These are phyloP conservation scores for Teunomyces panamensis DNA, from an alignment of 805 yeast genomes.

Conservation along the genomic window DNA sequence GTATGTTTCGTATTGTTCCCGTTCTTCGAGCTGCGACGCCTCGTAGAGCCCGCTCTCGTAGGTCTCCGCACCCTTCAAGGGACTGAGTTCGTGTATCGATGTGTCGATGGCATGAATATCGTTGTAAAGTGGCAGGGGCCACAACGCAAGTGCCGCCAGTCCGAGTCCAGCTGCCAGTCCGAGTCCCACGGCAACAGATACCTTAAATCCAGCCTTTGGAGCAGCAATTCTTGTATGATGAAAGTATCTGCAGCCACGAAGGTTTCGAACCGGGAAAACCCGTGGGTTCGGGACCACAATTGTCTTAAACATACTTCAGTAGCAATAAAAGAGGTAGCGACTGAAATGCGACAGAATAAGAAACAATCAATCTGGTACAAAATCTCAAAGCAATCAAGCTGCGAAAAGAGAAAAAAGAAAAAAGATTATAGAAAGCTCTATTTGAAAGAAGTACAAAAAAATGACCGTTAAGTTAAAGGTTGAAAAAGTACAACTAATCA, in stretches of 20 bases:
- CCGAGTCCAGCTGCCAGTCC: neutral
- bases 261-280: neutral
- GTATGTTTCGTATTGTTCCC: conserved; percentile 30
- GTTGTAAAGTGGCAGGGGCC: conserved; percentile 12
- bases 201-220: neutral
- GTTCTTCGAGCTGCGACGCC: conserved; percentile 58
- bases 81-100: conserved; percentile 37
- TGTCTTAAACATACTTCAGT: too few species aligned
- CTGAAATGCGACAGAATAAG: too few species aligned
- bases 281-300: too few species aligned
- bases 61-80: conserved; percentile 56
- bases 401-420: too few species aligned
- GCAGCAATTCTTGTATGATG: neutral
- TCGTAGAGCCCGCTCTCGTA: conserved; percentile 64
- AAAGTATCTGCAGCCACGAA: neutral
- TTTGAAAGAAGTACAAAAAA: too few species aligned
- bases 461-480: too few species aligned
- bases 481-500: too few species aligned
- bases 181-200: neutral
- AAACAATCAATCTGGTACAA: too few species aligned
- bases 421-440: too few species aligned
- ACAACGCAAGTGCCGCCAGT: neutral
- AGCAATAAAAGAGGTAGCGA: too few species aligned
- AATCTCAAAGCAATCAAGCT: too few species aligned
- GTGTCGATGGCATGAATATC: conserved; percentile 32